Conservation (phyloP, 75 land plant species). For the Larix kaempferi region DNA sequence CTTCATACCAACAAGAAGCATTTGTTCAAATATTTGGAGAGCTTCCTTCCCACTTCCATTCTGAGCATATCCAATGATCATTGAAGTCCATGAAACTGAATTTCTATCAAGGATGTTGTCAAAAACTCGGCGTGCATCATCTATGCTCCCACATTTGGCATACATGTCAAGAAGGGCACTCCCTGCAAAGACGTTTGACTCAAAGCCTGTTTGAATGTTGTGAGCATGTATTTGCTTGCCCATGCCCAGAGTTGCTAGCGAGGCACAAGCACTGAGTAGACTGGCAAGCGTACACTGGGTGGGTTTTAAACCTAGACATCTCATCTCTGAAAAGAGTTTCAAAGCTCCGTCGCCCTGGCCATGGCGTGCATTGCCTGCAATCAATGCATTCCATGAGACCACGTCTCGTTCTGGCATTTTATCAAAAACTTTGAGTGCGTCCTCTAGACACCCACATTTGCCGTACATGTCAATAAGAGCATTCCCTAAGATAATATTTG, state of each 20-base stretch:
- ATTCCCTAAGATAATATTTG: constrained; percentile 9
- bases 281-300: constrained; percentile 10
- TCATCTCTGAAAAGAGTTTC: constrained; percentile 14
- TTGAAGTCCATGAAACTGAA: constrained; percentile 28
- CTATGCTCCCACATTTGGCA: constrained; percentile 20
- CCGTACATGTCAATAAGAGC: constrained; percentile 17
- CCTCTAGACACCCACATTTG: constrained; percentile 20
- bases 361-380: constrained; percentile 12
- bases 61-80: constrained; percentile 29
- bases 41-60: constrained; percentile 13
- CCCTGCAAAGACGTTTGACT: constrained; percentile 10
- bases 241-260: constrained; percentile 5
- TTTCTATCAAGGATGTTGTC: background rate
- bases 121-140: constrained; percentile 24
- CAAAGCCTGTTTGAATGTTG: constrained; percentile 7
- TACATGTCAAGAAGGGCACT: constrained; percentile 24
- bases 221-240: constrained; percentile 14
- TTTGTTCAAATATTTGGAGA: constrained; percentile 7
- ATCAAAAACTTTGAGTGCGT: constrained; percentile 14
- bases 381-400: constrained; percentile 11
- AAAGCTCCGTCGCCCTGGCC: constrained; percentile 12
- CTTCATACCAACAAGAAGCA: constrained; percentile 14
- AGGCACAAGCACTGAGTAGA: constrained; percentile 14
- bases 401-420: constrained; percentile 14
- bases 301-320: background rate